A percentile compares a stretch with the other conserved stretches of the same genome.
Conservation (phyloP, 257 asterid species). For the Solanum verrucosum region DNA sequence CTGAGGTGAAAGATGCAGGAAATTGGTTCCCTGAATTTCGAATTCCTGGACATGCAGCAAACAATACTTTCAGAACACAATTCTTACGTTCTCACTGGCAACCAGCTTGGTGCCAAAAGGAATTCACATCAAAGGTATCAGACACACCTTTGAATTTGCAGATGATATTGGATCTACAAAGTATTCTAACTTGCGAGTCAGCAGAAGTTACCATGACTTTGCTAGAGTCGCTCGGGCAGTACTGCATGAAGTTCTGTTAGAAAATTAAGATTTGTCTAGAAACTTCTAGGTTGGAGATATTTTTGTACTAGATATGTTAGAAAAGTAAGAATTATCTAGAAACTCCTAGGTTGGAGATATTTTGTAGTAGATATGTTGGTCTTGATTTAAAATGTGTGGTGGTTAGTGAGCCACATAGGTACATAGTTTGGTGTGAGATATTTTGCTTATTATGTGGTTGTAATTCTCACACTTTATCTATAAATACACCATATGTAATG, state of each 20-base stretch:
- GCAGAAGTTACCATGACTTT: conserved; percentile 86
- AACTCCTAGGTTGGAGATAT: no score
- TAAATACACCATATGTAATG: no score
- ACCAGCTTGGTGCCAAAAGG: background rate
- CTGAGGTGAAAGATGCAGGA: conserved; percentile 72
- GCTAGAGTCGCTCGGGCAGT: conserved; percentile 63
- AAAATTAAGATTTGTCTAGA: no score
- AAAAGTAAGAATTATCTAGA: no score
- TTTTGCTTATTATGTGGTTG: no score
- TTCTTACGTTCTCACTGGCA: background rate
- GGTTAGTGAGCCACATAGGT: no score
- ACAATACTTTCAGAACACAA: background rate
- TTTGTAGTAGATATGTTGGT: no score
- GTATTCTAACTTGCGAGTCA: conserved; percentile 66
- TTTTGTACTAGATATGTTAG: no score
- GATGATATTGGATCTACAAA: conserved; percentile 47
- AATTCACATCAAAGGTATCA: background rate
- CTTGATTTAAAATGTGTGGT: no score
- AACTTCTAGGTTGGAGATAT: no score
- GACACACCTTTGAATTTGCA: conserved; percentile 68
- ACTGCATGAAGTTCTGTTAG: conserved; percentile 50
- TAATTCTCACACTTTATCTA: no score
- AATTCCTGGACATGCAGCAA: conserved; percentile 30
- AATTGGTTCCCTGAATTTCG: conserved; percentile 48
- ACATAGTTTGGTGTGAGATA: no score